phyloP scores from a whole-genome alignment of 257 asterid genomes.

The Penstemon barbatus region DNA sequence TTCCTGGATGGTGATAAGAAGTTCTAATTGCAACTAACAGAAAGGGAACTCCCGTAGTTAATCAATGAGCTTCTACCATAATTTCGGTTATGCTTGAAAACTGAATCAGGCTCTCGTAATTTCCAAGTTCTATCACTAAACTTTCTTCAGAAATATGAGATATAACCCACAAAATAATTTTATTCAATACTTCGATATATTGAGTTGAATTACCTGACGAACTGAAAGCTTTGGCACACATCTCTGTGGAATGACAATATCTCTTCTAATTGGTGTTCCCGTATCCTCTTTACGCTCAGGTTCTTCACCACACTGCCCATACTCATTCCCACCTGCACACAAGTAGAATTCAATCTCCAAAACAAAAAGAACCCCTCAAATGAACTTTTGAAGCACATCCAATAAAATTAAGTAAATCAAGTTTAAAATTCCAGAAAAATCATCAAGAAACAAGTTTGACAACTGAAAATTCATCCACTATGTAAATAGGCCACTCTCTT shows the following conservation, averaged over 20 bases:
- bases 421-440: constrained; percentile 18
- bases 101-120: constrained; percentile 1
- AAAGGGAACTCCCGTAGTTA: not conserved
- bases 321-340: constrained; percentile 92
- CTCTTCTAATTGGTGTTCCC: constrained; percentile 85
- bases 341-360: constrained; percentile 24
- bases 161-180: constrained; percentile 2
- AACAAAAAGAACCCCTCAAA: not conserved
- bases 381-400: constrained; percentile 6
- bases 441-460: constrained; percentile 8
- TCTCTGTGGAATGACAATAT: constrained; percentile 86
- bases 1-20: not conserved
- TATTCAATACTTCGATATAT: constrained; percentile 16
- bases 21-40: constrained; percentile 6
- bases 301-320: constrained; percentile 99
- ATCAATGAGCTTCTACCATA: constrained; percentile 14
- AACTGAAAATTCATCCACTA: constrained; percentile 7
- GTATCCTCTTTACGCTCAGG: constrained; percentile 94
- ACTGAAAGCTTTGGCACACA: constrained; percentile 90
- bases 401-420: constrained; percentile 15
- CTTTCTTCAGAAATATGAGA: constrained; percentile 10
- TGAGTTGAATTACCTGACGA: constrained; percentile 66
- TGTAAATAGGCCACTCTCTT: not conserved
- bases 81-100: constrained; percentile 3
- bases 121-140: constrained; percentile 8